Evolutionary conservation across 2,329 filamentous ascomycete genomes (phyloP).

Genomic region (Colletotrichum lupini): DNA sequence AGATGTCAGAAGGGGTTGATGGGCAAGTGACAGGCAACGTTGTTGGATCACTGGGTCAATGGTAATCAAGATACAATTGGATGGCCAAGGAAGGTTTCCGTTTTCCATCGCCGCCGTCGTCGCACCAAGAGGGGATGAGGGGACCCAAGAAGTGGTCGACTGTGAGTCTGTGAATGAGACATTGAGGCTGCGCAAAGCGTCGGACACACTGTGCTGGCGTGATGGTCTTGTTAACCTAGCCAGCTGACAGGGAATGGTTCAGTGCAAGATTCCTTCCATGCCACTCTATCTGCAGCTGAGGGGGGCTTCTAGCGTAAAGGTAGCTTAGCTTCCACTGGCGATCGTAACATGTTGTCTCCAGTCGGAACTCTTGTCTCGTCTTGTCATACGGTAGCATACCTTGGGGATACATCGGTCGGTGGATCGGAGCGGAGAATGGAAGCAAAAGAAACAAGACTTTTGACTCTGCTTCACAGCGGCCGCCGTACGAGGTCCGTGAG

Average conservation of each 20-base stretch:
- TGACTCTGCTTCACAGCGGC: background rate
- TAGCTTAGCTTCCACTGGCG: background rate
- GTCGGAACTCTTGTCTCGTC: background rate
- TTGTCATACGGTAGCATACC: background rate
- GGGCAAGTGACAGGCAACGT: background rate
- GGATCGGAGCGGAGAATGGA: background rate
- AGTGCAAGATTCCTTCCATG: background rate
- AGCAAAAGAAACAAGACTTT: background rate
- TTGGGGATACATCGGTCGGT: background rate
- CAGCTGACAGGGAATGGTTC: background rate
- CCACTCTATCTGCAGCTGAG: background rate
- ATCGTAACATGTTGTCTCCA: background rate
- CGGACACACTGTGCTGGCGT: background rate
- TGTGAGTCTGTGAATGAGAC: background rate
- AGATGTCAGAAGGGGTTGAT: background rate
- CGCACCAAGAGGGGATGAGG: conserved; percentile 1
- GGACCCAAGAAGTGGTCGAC: background rate
- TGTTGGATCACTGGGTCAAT: background rate
- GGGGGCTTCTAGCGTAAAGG: background rate
- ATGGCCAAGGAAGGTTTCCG: background rate
- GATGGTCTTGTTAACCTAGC: background rate
- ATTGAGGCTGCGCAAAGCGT: background rate
- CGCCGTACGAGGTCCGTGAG: conserved; percentile 8
- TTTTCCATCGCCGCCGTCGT: background rate
- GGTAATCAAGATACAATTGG: background rate